A percentile compares a stretch with the other conserved stretches of the same genome.
phyloP scores from a whole-genome alignment of 2,329 filamentous ascomycete species.

The Xylariales sp. region DNA sequence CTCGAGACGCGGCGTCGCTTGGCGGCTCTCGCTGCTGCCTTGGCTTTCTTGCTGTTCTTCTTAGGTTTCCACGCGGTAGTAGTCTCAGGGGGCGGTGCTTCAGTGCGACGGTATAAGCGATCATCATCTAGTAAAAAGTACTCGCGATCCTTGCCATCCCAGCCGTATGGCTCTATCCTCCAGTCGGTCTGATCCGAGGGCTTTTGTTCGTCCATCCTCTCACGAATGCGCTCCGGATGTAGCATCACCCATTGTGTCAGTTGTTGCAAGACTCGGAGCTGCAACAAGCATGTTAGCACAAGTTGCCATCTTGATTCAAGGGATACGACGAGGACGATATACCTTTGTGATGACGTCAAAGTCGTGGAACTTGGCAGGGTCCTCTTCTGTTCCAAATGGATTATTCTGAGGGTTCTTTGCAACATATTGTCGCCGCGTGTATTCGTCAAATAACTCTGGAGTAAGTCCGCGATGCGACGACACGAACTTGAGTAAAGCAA shows the following conservation, averaged over 20 bases:
- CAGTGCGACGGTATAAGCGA: slow-evolving; percentile 82
- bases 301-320: slow-evolving; percentile 5
- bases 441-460: slow-evolving; percentile 85
- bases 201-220: slow-evolving; percentile 77
- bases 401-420: slow-evolving; percentile 76
- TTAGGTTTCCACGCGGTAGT: slow-evolving; percentile 53
- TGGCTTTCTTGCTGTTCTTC: slow-evolving; percentile 62
- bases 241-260: slow-evolving; percentile 85
- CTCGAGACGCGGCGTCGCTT: slow-evolving; percentile 63
- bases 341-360: slow-evolving; percentile 82
- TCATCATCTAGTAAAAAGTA: slow-evolving; percentile 95
- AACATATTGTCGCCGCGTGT: slow-evolving; percentile 81
- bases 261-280: slow-evolving; percentile 78
- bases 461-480: slow-evolving; percentile 90
- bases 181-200: slow-evolving; percentile 78
- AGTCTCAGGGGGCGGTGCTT: slow-evolving; percentile 59
- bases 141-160: slow-evolving; percentile 79
- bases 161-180: slow-evolving; percentile 80
- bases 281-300: slow-evolving; percentile 8
- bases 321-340: slow-evolving; percentile 11
- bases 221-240: slow-evolving; percentile 80
- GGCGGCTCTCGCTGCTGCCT: slow-evolving; percentile 59
- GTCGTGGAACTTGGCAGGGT: slow-evolving; percentile 67
- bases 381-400: slow-evolving; percentile 77
- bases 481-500: slow-evolving; percentile 84